These are phyloP conservation scores for Neurospora tetrasperma DNA, from an alignment of 495 filamentous ascomycete species.

Conservation along the genomic window DNA sequence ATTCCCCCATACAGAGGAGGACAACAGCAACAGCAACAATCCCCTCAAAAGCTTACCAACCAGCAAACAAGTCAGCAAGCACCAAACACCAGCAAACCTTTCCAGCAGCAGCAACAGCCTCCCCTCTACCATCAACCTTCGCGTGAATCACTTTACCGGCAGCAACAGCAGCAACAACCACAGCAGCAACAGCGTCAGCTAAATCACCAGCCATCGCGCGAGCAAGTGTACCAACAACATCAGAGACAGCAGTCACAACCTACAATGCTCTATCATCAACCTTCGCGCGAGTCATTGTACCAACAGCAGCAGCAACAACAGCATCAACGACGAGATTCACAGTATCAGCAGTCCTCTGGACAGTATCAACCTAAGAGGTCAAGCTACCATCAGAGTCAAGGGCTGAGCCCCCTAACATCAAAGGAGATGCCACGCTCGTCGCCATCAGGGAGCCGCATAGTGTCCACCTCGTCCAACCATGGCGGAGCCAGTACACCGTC, in stretches of 20 bases:
- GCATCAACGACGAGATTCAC: neutral
- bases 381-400: constrained; percentile 5
- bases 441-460: constrained; percentile 4
- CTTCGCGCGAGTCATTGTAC: constrained; percentile 2
- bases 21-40: constrained; percentile 18
- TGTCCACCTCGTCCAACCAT: neutral
- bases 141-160: constrained; percentile 6
- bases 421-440: constrained; percentile 15
- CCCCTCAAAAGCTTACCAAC: constrained; percentile 23
- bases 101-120: constrained; percentile 6
- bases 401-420: constrained; percentile 11
- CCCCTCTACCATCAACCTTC: constrained; percentile 24
- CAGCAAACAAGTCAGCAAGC: constrained; percentile 11
- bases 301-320: constrained; percentile 2
- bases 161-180: constrained; percentile 14
- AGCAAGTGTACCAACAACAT: neutral
- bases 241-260: constrained; percentile 9
- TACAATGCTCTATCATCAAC: neutral
- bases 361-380: constrained; percentile 1
- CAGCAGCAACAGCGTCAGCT: constrained; percentile 19
- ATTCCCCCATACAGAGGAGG: constrained; percentile 40
- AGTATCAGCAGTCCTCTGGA: neutral
- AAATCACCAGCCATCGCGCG: constrained; percentile 1
- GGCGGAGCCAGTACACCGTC: constrained; percentile 1
- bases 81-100: constrained; percentile 13